Conservation (phyloP, 805 yeast species). For the Cyberlindnera samutprakarnensis region DNA sequence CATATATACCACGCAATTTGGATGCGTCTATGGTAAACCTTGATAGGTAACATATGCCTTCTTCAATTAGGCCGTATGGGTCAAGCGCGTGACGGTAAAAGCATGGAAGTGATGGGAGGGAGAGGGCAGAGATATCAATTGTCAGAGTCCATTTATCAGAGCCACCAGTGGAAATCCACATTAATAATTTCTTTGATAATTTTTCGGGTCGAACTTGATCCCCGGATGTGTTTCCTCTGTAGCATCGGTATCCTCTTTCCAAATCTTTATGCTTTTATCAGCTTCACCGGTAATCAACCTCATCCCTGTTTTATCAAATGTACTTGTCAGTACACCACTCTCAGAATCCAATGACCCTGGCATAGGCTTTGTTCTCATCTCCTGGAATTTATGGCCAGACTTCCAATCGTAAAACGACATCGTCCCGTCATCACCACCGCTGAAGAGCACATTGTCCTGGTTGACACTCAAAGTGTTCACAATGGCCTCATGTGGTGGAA, state of each 20-base stretch:
- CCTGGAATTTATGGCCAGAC: slow-evolving; percentile 57
- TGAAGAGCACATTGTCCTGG: slow-evolving; percentile 53
- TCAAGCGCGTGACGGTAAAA: too few relatives aligned
- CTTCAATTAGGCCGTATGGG: too few relatives aligned
- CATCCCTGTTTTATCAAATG: slow-evolving; percentile 74
- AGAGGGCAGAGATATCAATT: too few relatives aligned
- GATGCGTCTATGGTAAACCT: too few relatives aligned
- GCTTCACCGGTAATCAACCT: slow-evolving; percentile 81
- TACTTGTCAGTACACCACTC: slow-evolving; percentile 57
- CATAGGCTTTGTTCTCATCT: slow-evolving; percentile 41
- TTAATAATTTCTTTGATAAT: slow-evolving; percentile 15
- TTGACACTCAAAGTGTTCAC: slow-evolving; percentile 66
- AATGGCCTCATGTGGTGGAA: slow-evolving; percentile 39
- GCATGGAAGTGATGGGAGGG: too few relatives aligned
- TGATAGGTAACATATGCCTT: too few relatives aligned
- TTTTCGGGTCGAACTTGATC: slow-evolving; percentile 15
- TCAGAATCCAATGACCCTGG: slow-evolving; percentile 71
- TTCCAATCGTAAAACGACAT: slow-evolving; percentile 75
- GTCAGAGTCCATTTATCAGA: too few relatives aligned
- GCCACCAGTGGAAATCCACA: too few relatives aligned
- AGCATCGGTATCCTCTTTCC: slow-evolving; percentile 42
- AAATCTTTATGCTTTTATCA: slow-evolving; percentile 79
- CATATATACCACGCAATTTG: too few relatives aligned
- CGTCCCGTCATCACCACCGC: slow-evolving; percentile 81
- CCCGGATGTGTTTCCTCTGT: slow-evolving; percentile 23